Percentiles rank a stretch among this genome's conserved stretches.
Evolutionary conservation across 306 rosid species (phyloP).

Genomic region (Betula pendula): DNA sequence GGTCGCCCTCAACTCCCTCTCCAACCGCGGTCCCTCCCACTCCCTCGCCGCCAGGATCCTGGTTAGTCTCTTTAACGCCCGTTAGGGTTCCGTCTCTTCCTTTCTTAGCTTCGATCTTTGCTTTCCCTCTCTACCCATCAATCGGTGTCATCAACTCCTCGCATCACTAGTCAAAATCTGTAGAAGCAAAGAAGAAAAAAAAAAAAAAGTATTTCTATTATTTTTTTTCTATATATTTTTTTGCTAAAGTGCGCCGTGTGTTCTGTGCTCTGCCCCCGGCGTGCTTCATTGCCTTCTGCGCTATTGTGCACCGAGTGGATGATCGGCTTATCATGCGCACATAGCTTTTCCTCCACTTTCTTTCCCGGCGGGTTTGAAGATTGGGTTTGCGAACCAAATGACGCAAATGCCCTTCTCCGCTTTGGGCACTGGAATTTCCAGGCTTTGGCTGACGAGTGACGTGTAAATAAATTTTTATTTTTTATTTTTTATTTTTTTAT

Average conservation of each 20-base stretch:
- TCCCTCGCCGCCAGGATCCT: slow-evolving; percentile 90
- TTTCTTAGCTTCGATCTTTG: background rate
- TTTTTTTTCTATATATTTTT: no score
- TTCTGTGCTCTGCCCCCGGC: background rate
- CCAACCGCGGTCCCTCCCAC: slow-evolving; percentile 89
- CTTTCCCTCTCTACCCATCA: slow-evolving; percentile 20
- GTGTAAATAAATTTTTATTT: background rate
- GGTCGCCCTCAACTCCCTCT: slow-evolving; percentile 90
- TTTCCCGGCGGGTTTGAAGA: background rate
- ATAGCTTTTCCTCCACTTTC: background rate
- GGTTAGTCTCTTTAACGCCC: slow-evolving; percentile 46
- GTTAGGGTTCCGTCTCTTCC: slow-evolving; percentile 26
- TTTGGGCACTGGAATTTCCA: slow-evolving; percentile 20
- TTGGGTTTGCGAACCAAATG: slow-evolving; percentile 28
- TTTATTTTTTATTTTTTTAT: background rate
- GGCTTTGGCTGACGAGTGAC: slow-evolving; percentile 21
- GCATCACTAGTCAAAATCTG: background rate
- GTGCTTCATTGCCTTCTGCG: slow-evolving; percentile 1
- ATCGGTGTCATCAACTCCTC: background rate
- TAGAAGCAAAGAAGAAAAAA: background rate
- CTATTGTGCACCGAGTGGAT: background rate
- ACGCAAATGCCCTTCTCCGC: slow-evolving; percentile 39
- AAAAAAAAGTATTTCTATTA: background rate
- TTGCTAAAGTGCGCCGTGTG: slow-evolving; percentile 34
- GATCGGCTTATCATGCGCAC: background rate